These are phyloP conservation scores for Trichocomaceae sp. DNA, from an alignment of 2,329 filamentous ascomycete genomes.

Conservation along the genomic window DNA sequence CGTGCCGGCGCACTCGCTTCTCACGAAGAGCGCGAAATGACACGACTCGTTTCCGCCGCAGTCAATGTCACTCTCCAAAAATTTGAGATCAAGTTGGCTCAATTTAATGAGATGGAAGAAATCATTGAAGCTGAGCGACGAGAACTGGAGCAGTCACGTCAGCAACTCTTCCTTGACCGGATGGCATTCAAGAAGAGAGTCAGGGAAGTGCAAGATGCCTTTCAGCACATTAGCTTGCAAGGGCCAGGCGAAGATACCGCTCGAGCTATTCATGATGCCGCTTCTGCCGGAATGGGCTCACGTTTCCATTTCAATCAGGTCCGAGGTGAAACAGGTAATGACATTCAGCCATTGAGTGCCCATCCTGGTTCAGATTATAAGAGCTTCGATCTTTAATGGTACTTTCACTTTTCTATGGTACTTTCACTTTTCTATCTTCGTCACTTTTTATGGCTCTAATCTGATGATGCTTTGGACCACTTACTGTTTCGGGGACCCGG, in stretches of 20 bases:
- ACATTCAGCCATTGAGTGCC: conserved; percentile 36
- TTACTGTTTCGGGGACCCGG: not conserved
- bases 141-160: conserved; percentile 83
- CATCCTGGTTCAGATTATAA: conserved; percentile 37
- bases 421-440: not conserved
- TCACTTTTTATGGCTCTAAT: not conserved
- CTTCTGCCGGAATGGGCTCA: conserved; percentile 31
- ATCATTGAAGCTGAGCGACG: conserved; percentile 86
- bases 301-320: conserved; percentile 37
- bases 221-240: conserved; percentile 44
- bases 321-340: conserved; percentile 24
- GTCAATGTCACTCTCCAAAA: conserved; percentile 95
- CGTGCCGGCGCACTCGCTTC: conserved; percentile 83
- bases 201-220: conserved; percentile 68
- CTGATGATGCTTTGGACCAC: not conserved
- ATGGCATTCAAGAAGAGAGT: conserved; percentile 84
- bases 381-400: conserved; percentile 34
- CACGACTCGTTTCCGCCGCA: conserved; percentile 80
- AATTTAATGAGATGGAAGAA: conserved; percentile 93
- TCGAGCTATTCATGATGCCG: conserved; percentile 29
- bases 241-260: conserved; percentile 37
- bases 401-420: not conserved
- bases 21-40: conserved; percentile 95
- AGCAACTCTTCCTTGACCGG: conserved; percentile 89
- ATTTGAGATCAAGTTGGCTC: conserved; percentile 88